A percentile compares a stretch with the other conserved stretches of the same genome.
phyloP scores from a whole-genome alignment of 768 basidiomycete genomes.

The Mycena rosella region DNA sequence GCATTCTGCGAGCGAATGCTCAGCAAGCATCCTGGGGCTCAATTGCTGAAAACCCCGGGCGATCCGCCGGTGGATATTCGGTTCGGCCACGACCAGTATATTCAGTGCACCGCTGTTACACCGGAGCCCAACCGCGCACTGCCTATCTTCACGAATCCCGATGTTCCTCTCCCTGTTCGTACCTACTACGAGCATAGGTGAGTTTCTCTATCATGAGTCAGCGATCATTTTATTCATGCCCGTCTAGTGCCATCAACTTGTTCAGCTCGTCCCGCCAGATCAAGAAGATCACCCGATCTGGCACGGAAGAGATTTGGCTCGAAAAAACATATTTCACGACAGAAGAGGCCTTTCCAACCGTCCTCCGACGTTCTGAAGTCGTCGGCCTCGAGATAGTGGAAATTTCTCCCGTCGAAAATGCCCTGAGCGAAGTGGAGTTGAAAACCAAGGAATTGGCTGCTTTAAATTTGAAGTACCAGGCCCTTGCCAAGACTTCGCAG shows the following conservation, averaged over 20 bases:
- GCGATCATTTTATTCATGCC: conserved; percentile 1
- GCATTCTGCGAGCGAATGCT: conserved; percentile 93
- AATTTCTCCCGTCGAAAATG: conserved; percentile 88
- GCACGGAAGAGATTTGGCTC: conserved; percentile 82
- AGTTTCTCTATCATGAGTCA: conserved; percentile 15
- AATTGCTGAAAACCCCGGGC: conserved; percentile 76
- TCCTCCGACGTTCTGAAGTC: conserved; percentile 91
- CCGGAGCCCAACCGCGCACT: conserved; percentile 87
- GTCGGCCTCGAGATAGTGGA: conserved; percentile 76
- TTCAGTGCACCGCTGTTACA: conserved; percentile 88
- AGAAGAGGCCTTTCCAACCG: conserved; percentile 91
- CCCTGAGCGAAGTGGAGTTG: conserved; percentile 82
- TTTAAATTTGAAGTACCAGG: conserved; percentile 77
- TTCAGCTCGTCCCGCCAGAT: conserved; percentile 85
- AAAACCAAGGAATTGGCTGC: conserved; percentile 84
- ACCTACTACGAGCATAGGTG: conserved; percentile 92
- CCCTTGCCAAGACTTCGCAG: conserved; percentile 83
- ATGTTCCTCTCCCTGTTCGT: conserved; percentile 83
- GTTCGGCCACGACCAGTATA: conserved; percentile 83
- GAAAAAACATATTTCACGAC: conserved; percentile 92
- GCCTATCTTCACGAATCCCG: conserved; percentile 87
- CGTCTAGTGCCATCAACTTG: conserved; percentile 80
- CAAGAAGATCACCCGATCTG: conserved; percentile 72
- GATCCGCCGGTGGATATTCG: conserved; percentile 88
- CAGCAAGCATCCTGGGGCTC: conserved; percentile 89